Evolutionary conservation across 129 eudicot species (phyloP).

Genomic region (Pittosporum tobira): DNA sequence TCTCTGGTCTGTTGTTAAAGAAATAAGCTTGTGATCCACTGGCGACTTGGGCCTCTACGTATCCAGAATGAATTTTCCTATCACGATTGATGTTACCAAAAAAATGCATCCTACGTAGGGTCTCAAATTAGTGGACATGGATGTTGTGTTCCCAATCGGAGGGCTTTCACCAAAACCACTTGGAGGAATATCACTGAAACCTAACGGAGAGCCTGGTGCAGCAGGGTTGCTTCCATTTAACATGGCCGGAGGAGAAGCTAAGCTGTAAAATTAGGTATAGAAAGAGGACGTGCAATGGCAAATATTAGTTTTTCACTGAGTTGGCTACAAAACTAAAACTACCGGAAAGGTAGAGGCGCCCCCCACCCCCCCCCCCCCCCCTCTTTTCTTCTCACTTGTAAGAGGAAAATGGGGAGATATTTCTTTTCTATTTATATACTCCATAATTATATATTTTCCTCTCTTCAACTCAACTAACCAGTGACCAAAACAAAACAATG

Average conservation of each 20-base stretch:
- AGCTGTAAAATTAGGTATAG: slow-evolving; percentile 9
- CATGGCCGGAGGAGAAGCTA: slow-evolving; percentile 35
- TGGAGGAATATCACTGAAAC: slow-evolving; percentile 66
- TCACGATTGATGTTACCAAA: slow-evolving; percentile 20
- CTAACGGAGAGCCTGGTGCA: slow-evolving; percentile 25
- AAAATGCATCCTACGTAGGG: slow-evolving; percentile 29
- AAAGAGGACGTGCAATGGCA: not conserved
- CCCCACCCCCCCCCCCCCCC: too few relatives aligned
- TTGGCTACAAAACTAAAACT: not conserved
- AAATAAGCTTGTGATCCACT: slow-evolving; percentile 6
- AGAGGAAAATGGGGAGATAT: not conserved
- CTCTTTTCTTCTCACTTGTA: too few relatives aligned
- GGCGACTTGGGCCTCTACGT: slow-evolving; percentile 13
- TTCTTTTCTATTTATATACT: too few relatives aligned
- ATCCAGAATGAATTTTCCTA: slow-evolving; percentile 16
- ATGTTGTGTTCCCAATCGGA: slow-evolving; percentile 28
- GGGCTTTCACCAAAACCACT: slow-evolving; percentile 55
- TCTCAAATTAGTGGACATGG: slow-evolving; percentile 32
- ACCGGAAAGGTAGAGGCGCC: not conserved
- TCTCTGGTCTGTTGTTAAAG: slow-evolving; percentile 12
- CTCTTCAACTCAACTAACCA: not conserved
- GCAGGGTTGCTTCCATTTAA: slow-evolving; percentile 37
- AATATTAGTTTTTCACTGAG: not conserved
- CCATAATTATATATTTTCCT: too few relatives aligned
- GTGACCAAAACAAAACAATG: not conserved